Conservation (phyloP, 352 stramenopile species). For the Pythium scleroteichum region DNA sequence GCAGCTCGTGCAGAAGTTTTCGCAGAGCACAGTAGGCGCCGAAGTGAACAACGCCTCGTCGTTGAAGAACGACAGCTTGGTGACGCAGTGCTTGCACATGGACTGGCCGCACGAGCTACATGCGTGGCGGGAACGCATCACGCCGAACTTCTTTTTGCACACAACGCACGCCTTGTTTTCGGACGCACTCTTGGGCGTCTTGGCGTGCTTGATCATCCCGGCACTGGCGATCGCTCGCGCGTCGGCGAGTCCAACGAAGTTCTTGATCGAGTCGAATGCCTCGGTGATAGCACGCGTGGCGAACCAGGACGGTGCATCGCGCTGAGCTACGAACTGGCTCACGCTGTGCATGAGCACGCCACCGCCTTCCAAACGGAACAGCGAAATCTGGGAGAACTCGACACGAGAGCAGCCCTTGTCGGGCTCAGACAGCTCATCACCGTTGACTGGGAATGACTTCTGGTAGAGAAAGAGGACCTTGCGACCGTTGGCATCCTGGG, state of each 20-base stretch:
- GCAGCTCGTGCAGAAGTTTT: conserved; percentile 29
- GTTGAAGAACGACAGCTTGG: conserved; percentile 33
- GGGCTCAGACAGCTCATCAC: conserved; percentile 26
- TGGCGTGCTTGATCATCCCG: conserved; percentile 19
- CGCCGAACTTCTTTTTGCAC: conserved; percentile 32
- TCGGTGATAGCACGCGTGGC: conserved; percentile 21
- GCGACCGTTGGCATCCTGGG: conserved; percentile 20
- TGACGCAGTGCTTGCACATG: conserved; percentile 34
- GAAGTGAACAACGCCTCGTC: conserved; percentile 22
- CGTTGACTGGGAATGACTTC: conserved; percentile 26
- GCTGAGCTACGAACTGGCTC: conserved; percentile 5
- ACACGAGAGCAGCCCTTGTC: conserved; percentile 23
- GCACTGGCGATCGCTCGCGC: conserved; percentile 16
- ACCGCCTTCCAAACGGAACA: conserved; percentile 27
- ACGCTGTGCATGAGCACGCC: conserved; percentile 23
- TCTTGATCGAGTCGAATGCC: conserved; percentile 24
- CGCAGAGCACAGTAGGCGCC: conserved; percentile 11
- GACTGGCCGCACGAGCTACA: conserved; percentile 28
- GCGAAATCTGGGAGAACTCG: conserved; percentile 12
- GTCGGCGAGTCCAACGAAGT: conserved; percentile 20
- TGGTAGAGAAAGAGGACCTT: conserved; percentile 30
- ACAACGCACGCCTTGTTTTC: conserved; percentile 28
- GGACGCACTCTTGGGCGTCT: neutral
- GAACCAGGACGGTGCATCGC: conserved; percentile 23
- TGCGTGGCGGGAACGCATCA: conserved; percentile 26